These are phyloP conservation scores for Lepidium didymum DNA, from an alignment of 345 rosid species.

Conservation along the genomic window DNA sequence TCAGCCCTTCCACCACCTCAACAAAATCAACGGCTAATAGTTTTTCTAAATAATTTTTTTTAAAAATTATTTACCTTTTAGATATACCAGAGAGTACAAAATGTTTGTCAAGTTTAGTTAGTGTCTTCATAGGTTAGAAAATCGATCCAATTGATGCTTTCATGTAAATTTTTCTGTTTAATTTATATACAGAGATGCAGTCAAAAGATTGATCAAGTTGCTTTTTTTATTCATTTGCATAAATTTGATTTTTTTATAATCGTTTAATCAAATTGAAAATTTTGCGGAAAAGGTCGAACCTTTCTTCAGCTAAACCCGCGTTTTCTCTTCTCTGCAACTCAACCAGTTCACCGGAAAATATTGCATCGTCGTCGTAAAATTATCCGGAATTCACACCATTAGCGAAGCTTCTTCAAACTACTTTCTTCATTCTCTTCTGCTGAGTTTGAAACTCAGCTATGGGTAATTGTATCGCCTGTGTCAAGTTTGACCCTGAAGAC, in stretches of 20 bases:
- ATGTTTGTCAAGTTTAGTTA: no score
- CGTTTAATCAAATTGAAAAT: background rate
- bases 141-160: background rate
- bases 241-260: background rate
- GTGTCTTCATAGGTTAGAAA: background rate
- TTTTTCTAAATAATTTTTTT: no score
- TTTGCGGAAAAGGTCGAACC: constrained; percentile 34
- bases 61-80: no score
- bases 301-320: constrained; percentile 52
- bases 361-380: background rate
- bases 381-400: background rate
- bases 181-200: background rate
- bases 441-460: no score
- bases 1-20: constrained; percentile 2
- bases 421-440: no score
- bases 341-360: background rate
- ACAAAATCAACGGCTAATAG: no score
- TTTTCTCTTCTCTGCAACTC: constrained; percentile 34
- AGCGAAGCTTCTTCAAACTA: background rate
- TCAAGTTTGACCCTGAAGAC: constrained; percentile 39
- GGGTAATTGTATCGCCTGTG: constrained; percentile 93
- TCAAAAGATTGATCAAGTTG: background rate
- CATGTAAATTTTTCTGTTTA: background rate
- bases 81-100: no score
- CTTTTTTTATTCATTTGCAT: background rate